Evolutionary conservation across 1,284 basidiomycete genomes (phyloP).

Genomic region (Ustilago vetiveriae): DNA sequence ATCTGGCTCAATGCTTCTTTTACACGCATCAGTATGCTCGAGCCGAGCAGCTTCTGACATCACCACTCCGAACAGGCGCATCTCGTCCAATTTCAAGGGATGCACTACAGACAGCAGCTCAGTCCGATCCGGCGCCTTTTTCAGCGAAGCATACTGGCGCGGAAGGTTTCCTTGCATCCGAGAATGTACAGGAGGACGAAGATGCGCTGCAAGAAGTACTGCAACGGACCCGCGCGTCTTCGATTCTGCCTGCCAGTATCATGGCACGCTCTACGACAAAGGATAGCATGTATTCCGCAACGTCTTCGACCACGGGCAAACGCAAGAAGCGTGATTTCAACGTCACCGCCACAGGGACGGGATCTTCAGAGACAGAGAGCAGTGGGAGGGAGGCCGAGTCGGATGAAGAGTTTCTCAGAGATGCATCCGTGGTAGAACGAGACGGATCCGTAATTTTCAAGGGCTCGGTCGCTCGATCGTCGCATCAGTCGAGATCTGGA

Average conservation of each 20-base stretch:
- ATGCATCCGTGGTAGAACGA: constrained; percentile 3
- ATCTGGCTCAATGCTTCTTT: constrained; percentile 97
- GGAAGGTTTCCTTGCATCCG: constrained; percentile 26
- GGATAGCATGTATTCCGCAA: constrained; percentile 32
- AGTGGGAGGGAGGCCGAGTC: constrained; percentile 10
- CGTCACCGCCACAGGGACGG: constrained; percentile 58
- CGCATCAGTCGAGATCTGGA: background rate
- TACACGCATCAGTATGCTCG: constrained; percentile 93
- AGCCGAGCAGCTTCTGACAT: constrained; percentile 87
- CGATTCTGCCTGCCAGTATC: constrained; percentile 48
- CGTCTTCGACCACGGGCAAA: constrained; percentile 44
- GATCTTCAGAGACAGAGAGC: constrained; percentile 27
- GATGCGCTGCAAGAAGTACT: constrained; percentile 52
- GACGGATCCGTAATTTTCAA: constrained; percentile 17
- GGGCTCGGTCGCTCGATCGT: background rate
- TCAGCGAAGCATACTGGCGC: constrained; percentile 31
- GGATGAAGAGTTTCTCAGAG: constrained; percentile 26
- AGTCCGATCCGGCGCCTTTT: constrained; percentile 1
- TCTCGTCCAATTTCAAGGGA: constrained; percentile 10
- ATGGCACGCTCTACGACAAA: constrained; percentile 42
- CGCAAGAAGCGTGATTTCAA: constrained; percentile 58
- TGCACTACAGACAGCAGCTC: background rate
- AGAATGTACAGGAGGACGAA: constrained; percentile 38
- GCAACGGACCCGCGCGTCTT: constrained; percentile 41
- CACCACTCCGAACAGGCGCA: constrained; percentile 73